Percentiles rank a stretch among this genome's conserved stretches.
Evolutionary conservation across 2,329 filamentous ascomycete genomes (phyloP).

Genomic region (Fusarium sp.): DNA sequence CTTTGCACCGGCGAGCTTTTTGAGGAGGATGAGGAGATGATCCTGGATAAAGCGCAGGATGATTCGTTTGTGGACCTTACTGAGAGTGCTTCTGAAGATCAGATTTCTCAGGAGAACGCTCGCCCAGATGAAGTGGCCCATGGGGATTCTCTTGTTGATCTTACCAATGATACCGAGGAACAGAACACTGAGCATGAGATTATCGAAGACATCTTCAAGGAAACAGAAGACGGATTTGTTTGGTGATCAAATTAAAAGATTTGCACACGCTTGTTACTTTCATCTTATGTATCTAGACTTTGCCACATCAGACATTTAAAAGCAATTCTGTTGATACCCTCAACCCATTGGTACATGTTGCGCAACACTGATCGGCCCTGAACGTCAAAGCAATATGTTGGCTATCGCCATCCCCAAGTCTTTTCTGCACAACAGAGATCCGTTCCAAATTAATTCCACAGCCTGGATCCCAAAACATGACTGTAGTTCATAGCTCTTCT

Average conservation of each 20-base stretch:
- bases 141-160: neutral
- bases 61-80: neutral
- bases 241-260: conserved; percentile 7
- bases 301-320: neutral
- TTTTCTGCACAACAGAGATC: neutral
- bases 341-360: neutral
- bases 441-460: neutral
- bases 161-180: neutral
- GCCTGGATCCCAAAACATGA: neutral
- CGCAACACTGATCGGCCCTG: neutral
- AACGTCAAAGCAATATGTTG: neutral
- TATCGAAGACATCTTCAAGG: conserved; percentile 1
- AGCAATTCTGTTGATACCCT: conserved; percentile 10
- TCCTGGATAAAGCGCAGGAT: neutral
- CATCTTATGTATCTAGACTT: conserved; percentile 5
- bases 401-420: neutral
- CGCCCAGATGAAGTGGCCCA: neutral
- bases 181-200: neutral
- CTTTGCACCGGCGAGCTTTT: conserved; percentile 38
- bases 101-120: no score
- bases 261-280: neutral
- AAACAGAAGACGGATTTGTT: conserved; percentile 34
- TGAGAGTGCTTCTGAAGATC: neutral
- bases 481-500: neutral
- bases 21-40: conserved; percentile 23